Conservation (phyloP, 2,329 filamentous ascomycete species). For the Neofusicoccum kwambonambiense region DNA sequence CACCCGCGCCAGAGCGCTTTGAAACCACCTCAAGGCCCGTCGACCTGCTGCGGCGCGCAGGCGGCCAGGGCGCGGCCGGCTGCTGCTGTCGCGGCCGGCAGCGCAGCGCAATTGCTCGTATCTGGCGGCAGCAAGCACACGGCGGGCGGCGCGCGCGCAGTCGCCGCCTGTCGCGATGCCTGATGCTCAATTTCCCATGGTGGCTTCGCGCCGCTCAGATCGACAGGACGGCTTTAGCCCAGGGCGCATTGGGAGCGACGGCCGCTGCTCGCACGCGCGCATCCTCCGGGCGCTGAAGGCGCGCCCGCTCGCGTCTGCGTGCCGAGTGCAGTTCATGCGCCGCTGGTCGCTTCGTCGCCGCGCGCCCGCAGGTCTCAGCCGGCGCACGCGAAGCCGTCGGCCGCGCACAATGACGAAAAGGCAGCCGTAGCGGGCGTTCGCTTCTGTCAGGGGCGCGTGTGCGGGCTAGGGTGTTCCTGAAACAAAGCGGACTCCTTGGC, state of each 20-base stretch:
- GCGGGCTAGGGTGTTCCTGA: conserved; percentile 3
- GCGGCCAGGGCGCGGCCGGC: too few relatives aligned
- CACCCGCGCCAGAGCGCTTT: background rate
- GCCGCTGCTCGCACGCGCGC: background rate
- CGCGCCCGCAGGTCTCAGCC: background rate
- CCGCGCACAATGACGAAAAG: background rate
- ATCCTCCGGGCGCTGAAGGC: background rate
- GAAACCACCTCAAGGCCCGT: background rate
- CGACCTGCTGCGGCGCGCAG: background rate
- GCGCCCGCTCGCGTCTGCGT: background rate
- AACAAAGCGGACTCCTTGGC: conserved; percentile 3
- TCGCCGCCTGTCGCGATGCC: background rate
- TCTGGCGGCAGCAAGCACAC: background rate
- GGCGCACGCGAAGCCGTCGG: background rate
- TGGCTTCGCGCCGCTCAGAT: background rate
- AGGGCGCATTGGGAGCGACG: background rate
- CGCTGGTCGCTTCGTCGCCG: background rate
- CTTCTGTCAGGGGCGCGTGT: background rate
- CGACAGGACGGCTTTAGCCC: background rate
- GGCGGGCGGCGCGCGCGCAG: background rate
- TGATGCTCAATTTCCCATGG: conserved; percentile 3
- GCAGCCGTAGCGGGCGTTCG: background rate
- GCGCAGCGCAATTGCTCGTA: background rate
- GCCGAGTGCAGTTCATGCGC: conserved; percentile 9
- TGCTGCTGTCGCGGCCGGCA: too few relatives aligned